Base-by-base conservation (phyloP, 352 stramenopile species). In the Pythium insidiosum region DNA sequence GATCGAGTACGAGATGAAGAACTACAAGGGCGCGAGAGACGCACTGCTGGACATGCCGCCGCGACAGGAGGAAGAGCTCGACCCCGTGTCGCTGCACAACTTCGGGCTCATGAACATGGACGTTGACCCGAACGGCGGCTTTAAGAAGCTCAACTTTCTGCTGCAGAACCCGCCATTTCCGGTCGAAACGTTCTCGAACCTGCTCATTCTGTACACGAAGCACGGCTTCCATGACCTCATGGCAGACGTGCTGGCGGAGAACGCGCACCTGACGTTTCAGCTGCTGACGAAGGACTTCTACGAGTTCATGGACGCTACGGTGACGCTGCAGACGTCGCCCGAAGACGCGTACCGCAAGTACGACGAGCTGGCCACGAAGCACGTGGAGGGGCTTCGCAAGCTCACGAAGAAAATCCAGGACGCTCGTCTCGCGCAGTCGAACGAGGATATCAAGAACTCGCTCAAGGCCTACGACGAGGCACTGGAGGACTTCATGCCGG, bases 141-240 rank as follows among this genome's bases (percentile, higher is more conserved):
- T 98, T 58, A 88, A 96, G 57, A 98, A 98, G 56, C 71, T 98
- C 38, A 96, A 96, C 44, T 97, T 95, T 34, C 43, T 98, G n/a
- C 56, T 98, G 36, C 66, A 84, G 26, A 95, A 97, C 58, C 86
- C 90, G 16, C 89, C 94, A 13, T 98, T 96, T 53, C 94, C 94
- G 0, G 84, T 95, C 4, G 92, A 98, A 50, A 97, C 92, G 9
- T 97, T 98, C 50, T 88, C 85, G 3, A 98, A 98, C 47, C 47
- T 98, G 42, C 60, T 98, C 10, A 86, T 91, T 31, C 53, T 98
- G 47, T 96, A 98, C 70, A 96, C 79, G 16, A 97, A 97, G 58
- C 91, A 98, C 64, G 76, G 86, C 21, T 96, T 97, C 52, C 88
- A 97, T 53, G 85, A 98, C 58, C 73, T 98, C 33, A 96, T 96